Conservation (phyloP, 2,329 filamentous ascomycete species). For the Pseudocercospora pini-densiflorae region DNA sequence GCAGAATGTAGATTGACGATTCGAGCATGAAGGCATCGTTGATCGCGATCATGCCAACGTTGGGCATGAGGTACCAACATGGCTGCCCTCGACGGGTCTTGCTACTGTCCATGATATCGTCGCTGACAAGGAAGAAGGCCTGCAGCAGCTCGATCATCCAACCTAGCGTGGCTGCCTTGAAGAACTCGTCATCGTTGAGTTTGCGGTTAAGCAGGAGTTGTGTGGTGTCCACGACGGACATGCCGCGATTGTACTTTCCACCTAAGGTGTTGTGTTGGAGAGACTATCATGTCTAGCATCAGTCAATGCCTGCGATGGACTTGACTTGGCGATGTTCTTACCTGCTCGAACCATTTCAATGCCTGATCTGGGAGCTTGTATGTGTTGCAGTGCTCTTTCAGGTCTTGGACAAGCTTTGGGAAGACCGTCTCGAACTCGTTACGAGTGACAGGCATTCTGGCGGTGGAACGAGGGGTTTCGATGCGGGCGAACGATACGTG, state of each 20-base stretch:
- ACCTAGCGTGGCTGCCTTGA: slow-evolving; percentile 83
- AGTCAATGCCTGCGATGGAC: slow-evolving; percentile 25
- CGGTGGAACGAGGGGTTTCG: slow-evolving; percentile 13
- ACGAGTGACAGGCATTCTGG: slow-evolving; percentile 71
- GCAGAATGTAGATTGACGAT: slow-evolving; percentile 82
- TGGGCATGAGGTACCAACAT: slow-evolving; percentile 92
- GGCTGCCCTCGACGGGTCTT: slow-evolving; percentile 93
- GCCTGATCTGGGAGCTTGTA: slow-evolving; percentile 85
- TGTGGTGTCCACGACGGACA: slow-evolving; percentile 93
- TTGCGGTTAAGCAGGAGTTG: slow-evolving; percentile 75
- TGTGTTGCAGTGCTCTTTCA: slow-evolving; percentile 75
- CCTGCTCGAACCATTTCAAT: slow-evolving; percentile 84
- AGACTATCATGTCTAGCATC: slow-evolving; percentile 57
- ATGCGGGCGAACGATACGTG: not conserved
- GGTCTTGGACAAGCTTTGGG: slow-evolving; percentile 80
- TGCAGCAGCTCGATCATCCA: slow-evolving; percentile 99
- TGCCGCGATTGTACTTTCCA: slow-evolving; percentile 98
- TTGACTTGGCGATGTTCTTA: slow-evolving; percentile 44
- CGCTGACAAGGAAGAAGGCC: slow-evolving; percentile 97
- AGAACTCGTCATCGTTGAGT: slow-evolving; percentile 82
- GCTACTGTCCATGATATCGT: slow-evolving; percentile 98
- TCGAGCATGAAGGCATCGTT: slow-evolving; percentile 99
- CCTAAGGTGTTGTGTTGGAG: slow-evolving; percentile 86
- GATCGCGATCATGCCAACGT: slow-evolving; percentile 95
- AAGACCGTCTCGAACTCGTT: slow-evolving; percentile 90